phyloP scores from a whole-genome alignment of 495 filamentous ascomycete species.

The Lophium mytilinum region DNA sequence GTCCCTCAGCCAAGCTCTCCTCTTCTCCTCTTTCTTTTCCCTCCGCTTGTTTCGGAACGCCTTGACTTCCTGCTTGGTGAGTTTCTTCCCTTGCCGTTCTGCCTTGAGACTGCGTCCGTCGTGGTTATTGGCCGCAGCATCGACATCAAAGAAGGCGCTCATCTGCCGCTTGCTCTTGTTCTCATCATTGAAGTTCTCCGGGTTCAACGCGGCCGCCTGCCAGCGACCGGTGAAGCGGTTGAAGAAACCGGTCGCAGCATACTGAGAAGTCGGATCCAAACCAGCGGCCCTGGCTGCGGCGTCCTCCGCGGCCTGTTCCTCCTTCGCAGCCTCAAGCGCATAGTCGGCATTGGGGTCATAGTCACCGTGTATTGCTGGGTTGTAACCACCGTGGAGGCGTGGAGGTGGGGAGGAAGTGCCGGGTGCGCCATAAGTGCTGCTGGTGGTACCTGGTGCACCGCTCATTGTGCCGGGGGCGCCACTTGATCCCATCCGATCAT shows the following conservation, averaged over 20 bases:
- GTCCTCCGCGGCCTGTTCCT: conserved; percentile 29
- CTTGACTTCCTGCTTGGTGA: conserved; percentile 74
- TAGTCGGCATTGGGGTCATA: conserved; percentile 94
- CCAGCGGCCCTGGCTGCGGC: conserved; percentile 29
- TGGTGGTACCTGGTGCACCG: conserved; percentile 5
- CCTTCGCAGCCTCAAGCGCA: conserved; percentile 43
- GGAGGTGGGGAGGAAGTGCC: conserved; percentile 10
- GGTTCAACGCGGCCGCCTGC: conserved; percentile 54
- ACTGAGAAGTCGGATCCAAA: conserved; percentile 37
- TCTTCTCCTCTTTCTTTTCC: conserved; percentile 86
- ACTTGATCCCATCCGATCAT: conserved; percentile 15
- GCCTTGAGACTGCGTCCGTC: conserved; percentile 87
- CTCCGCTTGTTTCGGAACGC: conserved; percentile 62
- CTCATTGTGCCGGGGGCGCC: conserved; percentile 14
- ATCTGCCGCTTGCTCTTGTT: conserved; percentile 83
- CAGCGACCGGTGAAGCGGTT: conserved; percentile 89
- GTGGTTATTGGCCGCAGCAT: conserved; percentile 88
- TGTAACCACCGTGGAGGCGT: conserved; percentile 59
- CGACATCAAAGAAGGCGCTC: conserved; percentile 95
- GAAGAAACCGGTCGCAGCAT: conserved; percentile 65
- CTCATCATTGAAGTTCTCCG: conserved; percentile 79
- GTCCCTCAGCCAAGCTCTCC: conserved; percentile 84
- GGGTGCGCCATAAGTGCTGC: conserved; percentile 10
- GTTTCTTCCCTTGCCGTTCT: conserved; percentile 80
- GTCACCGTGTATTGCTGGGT: conserved; percentile 89